phyloP scores from a whole-genome alignment of 2,329 filamentous ascomycete genomes.

The Trichoderma endophyticum region DNA sequence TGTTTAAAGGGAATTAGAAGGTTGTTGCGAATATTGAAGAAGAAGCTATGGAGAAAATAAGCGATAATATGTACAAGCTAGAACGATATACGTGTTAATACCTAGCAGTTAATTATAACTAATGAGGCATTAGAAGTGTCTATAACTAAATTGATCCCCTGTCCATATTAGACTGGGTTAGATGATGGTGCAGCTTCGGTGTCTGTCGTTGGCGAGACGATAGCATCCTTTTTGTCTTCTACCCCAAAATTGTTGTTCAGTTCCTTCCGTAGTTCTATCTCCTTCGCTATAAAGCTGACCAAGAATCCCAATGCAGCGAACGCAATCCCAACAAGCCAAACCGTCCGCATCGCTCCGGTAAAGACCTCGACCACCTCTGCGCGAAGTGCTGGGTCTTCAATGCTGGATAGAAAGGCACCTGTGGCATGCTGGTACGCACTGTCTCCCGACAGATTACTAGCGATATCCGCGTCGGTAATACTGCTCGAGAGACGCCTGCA shows the following conservation, averaged over 20 bases:
- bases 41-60: not conserved
- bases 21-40: not conserved
- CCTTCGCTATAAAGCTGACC: not conserved
- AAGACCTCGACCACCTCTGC: not conserved
- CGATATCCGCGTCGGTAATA: not conserved
- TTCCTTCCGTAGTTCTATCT: not conserved
- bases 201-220: not conserved
- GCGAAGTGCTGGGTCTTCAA: not conserved
- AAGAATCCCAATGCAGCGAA: not conserved
- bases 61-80: not conserved
- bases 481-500: not conserved
- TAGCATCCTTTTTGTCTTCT: not conserved
- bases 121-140: not conserved
- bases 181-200: not conserved
- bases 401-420: not conserved
- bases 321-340: not conserved
- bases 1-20: not conserved
- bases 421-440: constrained; percentile 5
- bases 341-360: not conserved
- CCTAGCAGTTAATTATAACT: not conserved
- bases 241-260: not conserved
- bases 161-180: not conserved
- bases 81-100: not conserved
- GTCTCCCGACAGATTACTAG: not conserved
- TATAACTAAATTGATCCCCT: not conserved